phyloP scores from a whole-genome alignment of 306 rosid species.

The Morella rubra region DNA sequence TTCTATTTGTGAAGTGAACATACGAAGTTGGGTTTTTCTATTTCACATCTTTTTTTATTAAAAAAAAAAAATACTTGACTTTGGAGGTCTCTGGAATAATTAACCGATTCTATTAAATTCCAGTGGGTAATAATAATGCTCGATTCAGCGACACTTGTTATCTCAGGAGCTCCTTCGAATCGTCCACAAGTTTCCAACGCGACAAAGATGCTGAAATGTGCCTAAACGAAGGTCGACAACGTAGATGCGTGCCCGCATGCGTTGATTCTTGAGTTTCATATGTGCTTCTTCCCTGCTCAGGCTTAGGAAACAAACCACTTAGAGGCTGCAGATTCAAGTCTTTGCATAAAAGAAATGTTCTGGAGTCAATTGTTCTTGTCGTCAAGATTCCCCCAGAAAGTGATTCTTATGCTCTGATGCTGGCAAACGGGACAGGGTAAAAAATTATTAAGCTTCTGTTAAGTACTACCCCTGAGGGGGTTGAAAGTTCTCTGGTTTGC shows the following conservation, averaged over 20 bases:
- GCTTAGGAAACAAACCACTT: slow-evolving; percentile 12
- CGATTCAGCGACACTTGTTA: too few species aligned
- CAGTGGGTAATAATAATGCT: too few species aligned
- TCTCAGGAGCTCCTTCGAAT: too few species aligned
- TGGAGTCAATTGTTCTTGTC: not conserved
- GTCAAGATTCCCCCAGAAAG: slow-evolving; percentile 15
- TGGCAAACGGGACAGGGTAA: not conserved
- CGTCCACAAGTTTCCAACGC: too few species aligned
- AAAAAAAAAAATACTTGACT: too few species aligned
- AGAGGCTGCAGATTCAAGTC: slow-evolving; percentile 18
- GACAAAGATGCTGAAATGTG: not conserved
- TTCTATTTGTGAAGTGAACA: too few species aligned
- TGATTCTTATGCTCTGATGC: slow-evolving; percentile 15
- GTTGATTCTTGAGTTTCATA: not conserved
- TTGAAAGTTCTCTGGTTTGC: not conserved
- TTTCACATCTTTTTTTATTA: too few species aligned
- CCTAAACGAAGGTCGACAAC: too few species aligned
- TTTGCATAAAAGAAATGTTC: not conserved
- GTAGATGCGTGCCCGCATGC: not conserved
- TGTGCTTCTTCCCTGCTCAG: not conserved
- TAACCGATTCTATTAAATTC: too few species aligned
- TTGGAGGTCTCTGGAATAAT: too few species aligned
- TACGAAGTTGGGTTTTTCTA: too few species aligned
- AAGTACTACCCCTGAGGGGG: not conserved
- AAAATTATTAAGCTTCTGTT: not conserved